phyloP scores from a whole-genome alignment of 2,329 filamentous ascomycete genomes.

The Fusarium secorum region DNA sequence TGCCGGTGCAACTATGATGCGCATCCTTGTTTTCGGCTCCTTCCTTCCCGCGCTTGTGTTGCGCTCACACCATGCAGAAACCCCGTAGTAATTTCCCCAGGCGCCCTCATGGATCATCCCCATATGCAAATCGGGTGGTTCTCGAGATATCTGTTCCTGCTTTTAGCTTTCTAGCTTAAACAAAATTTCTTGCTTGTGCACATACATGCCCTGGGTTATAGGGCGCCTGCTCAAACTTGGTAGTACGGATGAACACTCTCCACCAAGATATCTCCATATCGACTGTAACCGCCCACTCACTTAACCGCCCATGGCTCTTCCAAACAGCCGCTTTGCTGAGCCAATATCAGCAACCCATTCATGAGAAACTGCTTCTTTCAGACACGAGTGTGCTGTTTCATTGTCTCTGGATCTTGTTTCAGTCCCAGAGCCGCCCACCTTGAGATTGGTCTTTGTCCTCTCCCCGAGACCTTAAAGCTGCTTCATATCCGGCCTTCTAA shows the following conservation, averaged over 20 bases:
- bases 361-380: slow-evolving; percentile 52
- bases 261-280: neutral
- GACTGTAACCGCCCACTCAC: slow-evolving; percentile 36
- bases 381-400: slow-evolving; percentile 64
- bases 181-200: neutral
- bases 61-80: slow-evolving; percentile 33
- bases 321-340: slow-evolving; percentile 57
- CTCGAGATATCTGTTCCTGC: slow-evolving; percentile 18
- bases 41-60: slow-evolving; percentile 25
- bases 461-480: slow-evolving; percentile 43
- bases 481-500: slow-evolving; percentile 42
- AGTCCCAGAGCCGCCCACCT: slow-evolving; percentile 41
- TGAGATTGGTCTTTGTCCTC: slow-evolving; percentile 42
- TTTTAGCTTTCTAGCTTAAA: neutral
- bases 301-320: slow-evolving; percentile 42
- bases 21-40: slow-evolving; percentile 21
- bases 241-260: slow-evolving; percentile 17
- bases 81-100: slow-evolving; percentile 42
- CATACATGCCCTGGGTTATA: neutral
- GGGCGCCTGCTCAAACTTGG: slow-evolving; percentile 40
- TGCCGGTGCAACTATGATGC: slow-evolving; percentile 31
- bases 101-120: slow-evolving; percentile 9
- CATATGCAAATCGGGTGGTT: slow-evolving; percentile 40
- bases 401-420: slow-evolving; percentile 48
- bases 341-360: slow-evolving; percentile 61